A percentile compares a stretch with the other conserved stretches of the same genome.
Conservation (phyloP, 176 grass and related monocot genomes). For the Saccharum officinarum region DNA sequence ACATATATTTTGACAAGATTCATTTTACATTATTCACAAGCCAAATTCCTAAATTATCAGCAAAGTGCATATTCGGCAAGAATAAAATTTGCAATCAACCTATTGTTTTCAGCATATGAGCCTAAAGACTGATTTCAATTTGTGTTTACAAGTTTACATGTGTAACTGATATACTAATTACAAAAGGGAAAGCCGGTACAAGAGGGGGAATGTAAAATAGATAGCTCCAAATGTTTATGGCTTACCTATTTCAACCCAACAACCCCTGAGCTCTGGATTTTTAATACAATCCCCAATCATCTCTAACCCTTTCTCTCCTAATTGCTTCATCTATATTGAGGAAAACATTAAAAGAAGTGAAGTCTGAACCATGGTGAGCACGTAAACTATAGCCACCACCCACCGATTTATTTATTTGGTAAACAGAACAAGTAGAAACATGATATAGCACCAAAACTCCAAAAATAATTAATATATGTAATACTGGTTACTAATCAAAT, state of each 20-base stretch:
- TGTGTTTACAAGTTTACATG: conserved; percentile 2
- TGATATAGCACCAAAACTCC: not conserved
- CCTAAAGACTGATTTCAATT: not conserved
- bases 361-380: not conserved
- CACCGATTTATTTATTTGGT: not conserved
- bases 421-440: not conserved
- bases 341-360: conserved; percentile 19
- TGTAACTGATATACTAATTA: conserved; percentile 14
- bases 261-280: conserved; percentile 43
- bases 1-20: not conserved
- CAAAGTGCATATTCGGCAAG: not conserved
- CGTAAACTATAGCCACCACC: not conserved
- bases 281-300: conserved; percentile 43
- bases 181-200: not conserved
- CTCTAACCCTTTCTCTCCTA: conserved; percentile 66
- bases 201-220: conserved; percentile 16
- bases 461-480: conserved; percentile 10
- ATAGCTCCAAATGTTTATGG: conserved; percentile 23
- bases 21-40: conserved; percentile 1
- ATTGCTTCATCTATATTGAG: conserved; percentile 61
- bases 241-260: conserved; percentile 77
- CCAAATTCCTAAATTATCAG: not conserved
- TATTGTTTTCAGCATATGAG: conserved; percentile 2
- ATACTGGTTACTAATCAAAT: not conserved
- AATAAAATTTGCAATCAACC: not conserved